Evolutionary conservation across 768 basidiomycete genomes (phyloP), one percentile per base, ranked within the genome.

Genomic region (Lentinula detonsa): DNA sequence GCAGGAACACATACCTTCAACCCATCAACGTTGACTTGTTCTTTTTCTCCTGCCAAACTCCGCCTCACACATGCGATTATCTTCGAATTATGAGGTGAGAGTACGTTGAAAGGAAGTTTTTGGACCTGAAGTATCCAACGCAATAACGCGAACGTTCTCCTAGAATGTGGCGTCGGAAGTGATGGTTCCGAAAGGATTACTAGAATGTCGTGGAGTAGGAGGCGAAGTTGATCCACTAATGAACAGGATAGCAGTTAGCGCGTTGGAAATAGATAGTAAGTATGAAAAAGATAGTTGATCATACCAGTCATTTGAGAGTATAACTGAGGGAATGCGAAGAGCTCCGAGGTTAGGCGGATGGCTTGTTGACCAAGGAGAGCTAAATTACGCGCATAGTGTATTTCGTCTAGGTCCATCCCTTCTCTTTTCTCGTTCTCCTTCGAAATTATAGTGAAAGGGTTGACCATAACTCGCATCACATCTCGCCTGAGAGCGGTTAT

Each of bases 361-460:
- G 85, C 81, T 62, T 80, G 72, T 33, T 83, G 80, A 62, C 80
- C 84, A n/a, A 88, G 66, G 2, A 68, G 69, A 9, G 77, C 76
- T 16, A 76, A 64, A 61, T 83, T 77, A 48, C 72, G 70, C 18
- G 77, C 74, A 56, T 69, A 61, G 61, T 80, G 75, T 40, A 77
- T 65, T 13, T 79, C 72, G 23, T 78, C 75, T 39, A 73, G 73
- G n/a, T 51, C 16, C 55, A 42, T 62, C 5, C 35, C 37, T 3
- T 48, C 18, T n/a, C 37, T 53, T 23, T 11, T 31, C 23, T 45
- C 39, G 11, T 40, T 31, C 21, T 11, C 15, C 18, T 52, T 28
- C 15, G 6, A 37, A 37, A 15, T 39, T 45, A 63, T 35, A 31
- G 63, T 46, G 55, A 63, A 67, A 18, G 74, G 71, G 42, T 46